Percentiles rank a stretch among this genome's conserved stretches.
phyloP scores from a whole-genome alignment of 495 filamentous ascomycete species.

The Cryomyces minteri region DNA sequence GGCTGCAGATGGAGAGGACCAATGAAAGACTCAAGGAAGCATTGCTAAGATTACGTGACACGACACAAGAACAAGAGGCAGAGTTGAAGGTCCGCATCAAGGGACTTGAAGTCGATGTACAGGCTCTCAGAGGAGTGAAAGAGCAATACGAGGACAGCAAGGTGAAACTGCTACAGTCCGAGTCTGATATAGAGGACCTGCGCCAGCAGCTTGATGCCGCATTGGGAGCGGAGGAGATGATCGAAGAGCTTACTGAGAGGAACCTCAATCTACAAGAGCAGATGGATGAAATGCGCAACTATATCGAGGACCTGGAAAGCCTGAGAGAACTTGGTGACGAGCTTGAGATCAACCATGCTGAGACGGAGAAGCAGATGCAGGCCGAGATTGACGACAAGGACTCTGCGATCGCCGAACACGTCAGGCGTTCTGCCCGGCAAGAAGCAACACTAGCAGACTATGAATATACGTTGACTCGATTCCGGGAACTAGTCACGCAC shows the following conservation, averaged over 20 bases:
- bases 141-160: conserved; percentile 50
- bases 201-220: conserved; percentile 82
- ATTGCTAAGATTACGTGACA: conserved; percentile 63
- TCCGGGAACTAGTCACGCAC: conserved; percentile 71
- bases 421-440: conserved; percentile 40
- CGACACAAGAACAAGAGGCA: conserved; percentile 70
- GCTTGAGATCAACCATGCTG: conserved; percentile 79
- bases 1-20: conserved; percentile 76
- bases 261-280: conserved; percentile 67
- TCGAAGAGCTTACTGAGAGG: conserved; percentile 75
- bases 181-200: conserved; percentile 69
- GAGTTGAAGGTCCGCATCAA: conserved; percentile 62
- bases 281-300: conserved; percentile 60
- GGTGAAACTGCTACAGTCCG: conserved; percentile 49
- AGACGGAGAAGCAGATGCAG: conserved; percentile 85
- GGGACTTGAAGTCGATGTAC: conserved; percentile 57
- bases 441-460: conserved; percentile 66
- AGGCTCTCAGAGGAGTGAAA: conserved; percentile 52
- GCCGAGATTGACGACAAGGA: conserved; percentile 81
- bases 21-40: conserved; percentile 83
- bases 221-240: conserved; percentile 74
- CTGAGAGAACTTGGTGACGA: conserved; percentile 89
- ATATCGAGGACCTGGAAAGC: conserved; percentile 68
- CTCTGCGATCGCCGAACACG: conserved; percentile 55
- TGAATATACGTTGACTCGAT: conserved; percentile 75